Conservation (phyloP, 805 yeast species). For the Metschnikowia santaceciliae region DNA sequence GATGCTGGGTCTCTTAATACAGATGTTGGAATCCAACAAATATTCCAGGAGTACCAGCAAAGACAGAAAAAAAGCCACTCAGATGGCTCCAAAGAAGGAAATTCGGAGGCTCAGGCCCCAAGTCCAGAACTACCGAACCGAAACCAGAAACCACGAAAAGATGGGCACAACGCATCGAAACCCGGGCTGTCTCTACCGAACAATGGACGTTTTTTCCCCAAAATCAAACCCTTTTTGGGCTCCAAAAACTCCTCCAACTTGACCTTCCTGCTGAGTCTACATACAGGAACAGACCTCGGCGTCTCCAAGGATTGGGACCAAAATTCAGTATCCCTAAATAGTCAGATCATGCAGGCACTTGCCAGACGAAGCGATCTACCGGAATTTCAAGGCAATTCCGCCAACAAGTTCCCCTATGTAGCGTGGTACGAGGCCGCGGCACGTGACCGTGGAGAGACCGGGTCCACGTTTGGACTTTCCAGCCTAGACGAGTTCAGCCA, state of each 20-base stretch:
- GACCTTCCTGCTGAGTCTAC: neutral
- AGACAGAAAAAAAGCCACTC: neutral
- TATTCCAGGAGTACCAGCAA: neutral
- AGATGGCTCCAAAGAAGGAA: neutral
- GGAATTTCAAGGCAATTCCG: neutral
- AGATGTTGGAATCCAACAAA: neutral
- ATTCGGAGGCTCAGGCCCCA: too few species aligned
- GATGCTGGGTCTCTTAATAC: neutral
- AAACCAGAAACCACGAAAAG: too few species aligned
- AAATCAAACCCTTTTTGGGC: neutral
- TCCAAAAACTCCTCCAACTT: neutral
- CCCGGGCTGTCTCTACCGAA: too few species aligned
- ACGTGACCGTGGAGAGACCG: neutral
- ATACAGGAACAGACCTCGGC: neutral
- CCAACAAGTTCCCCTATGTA: conserved; percentile 11
- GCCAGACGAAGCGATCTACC: neutral
- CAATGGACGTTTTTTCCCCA: neutral
- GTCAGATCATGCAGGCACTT: neutral
- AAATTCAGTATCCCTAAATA: neutral
- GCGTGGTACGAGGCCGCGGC: conserved; percentile 10
- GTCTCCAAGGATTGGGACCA: neutral
- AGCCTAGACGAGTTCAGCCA: conserved; percentile 32
- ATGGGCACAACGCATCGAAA: too few species aligned
- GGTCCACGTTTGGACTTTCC: conserved; percentile 25
- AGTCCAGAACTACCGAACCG: neutral